Evolutionary conservation across 2,329 filamentous ascomycete genomes (phyloP).

Genomic region (Teratosphaeria gauchensis): DNA sequence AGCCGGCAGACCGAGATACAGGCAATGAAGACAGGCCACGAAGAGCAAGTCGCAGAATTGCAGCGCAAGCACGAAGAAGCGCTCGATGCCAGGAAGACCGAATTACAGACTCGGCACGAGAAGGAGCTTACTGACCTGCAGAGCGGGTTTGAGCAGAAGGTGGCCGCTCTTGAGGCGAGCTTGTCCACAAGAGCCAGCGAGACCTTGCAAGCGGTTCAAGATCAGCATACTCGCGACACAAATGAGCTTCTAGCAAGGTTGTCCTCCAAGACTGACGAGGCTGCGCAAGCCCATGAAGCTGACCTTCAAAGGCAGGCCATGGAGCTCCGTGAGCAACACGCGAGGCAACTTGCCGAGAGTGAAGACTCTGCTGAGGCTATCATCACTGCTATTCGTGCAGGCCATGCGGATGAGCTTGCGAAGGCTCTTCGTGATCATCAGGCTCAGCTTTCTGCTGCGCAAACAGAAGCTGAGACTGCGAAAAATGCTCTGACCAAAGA

Average conservation of each 20-base stretch:
- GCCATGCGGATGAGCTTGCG: conserved; percentile 5
- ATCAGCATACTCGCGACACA: neutral
- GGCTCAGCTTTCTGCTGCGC: conserved; percentile 1
- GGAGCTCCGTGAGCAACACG: neutral
- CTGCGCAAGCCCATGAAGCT: conserved; percentile 5
- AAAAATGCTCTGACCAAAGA: conserved; percentile 2
- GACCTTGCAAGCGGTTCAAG: neutral
- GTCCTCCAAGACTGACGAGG: conserved; percentile 6
- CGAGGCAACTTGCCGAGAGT: conserved; percentile 3
- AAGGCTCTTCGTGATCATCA: conserved; percentile 2
- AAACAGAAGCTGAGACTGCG: neutral
- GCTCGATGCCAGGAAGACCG: neutral
- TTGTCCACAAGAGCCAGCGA: neutral
- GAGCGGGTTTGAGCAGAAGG: neutral
- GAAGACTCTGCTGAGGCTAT: conserved; percentile 6
- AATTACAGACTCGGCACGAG: neutral
- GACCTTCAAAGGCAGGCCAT: conserved; percentile 5
- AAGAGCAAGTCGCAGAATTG: neutral
- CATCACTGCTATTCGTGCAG: conserved; percentile 3
- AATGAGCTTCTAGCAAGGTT: conserved; percentile 5
- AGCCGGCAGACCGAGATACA: neutral
- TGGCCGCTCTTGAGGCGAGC: neutral
- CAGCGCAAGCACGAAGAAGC: neutral
- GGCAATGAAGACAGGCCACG: neutral
- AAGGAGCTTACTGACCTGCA: neutral